Percentiles rank a stretch among this genome's conserved stretches.
These are phyloP conservation scores for Drechmeria coniospora DNA, from an alignment of 2,329 filamentous ascomycete species.

Conservation along the genomic window DNA sequence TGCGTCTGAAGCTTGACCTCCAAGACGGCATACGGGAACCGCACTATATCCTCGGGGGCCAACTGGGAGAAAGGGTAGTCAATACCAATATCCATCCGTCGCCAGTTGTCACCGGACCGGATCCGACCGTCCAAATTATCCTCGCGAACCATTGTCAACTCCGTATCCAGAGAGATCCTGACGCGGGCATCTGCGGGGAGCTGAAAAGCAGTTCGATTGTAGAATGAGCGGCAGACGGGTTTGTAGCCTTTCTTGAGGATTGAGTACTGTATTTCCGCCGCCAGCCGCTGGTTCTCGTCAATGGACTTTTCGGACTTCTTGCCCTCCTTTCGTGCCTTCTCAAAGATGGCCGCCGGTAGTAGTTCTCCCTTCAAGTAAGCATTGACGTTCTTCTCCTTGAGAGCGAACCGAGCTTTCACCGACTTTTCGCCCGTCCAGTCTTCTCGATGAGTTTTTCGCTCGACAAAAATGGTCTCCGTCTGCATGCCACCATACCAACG, in stretches of 20 bases:
- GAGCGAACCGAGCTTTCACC: slow-evolving; percentile 86
- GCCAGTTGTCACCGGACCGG: slow-evolving; percentile 79
- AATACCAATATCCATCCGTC: slow-evolving; percentile 92
- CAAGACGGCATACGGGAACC: slow-evolving; percentile 89
- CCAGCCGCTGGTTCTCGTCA: slow-evolving; percentile 76
- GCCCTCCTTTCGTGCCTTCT: slow-evolving; percentile 87
- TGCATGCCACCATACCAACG: slow-evolving; percentile 98
- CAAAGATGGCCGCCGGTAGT: slow-evolving; percentile 78
- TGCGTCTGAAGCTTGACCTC: slow-evolving; percentile 98
- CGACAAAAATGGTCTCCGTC: slow-evolving; percentile 86
- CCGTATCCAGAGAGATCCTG: slow-evolving; percentile 90
- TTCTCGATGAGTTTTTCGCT: slow-evolving; percentile 94
- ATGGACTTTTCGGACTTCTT: slow-evolving; percentile 91
- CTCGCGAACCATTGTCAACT: slow-evolving; percentile 87
- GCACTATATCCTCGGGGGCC: slow-evolving; percentile 67
- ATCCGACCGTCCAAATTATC: slow-evolving; percentile 76
- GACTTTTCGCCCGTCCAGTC: slow-evolving; percentile 99
- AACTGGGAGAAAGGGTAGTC: slow-evolving; percentile 89
- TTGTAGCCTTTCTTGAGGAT: slow-evolving; percentile 73
- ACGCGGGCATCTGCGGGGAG: slow-evolving; percentile 90
- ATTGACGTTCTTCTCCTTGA: slow-evolving; percentile 97
- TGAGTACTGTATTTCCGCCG: slow-evolving; percentile 86
- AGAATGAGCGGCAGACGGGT: slow-evolving; percentile 89
- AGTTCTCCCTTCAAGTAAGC: slow-evolving; percentile 72
- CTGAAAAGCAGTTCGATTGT: slow-evolving; percentile 96